These are phyloP conservation scores for Scedosporium aurantiacum DNA, from an alignment of 2,329 filamentous ascomycete species.

Conservation along the genomic window DNA sequence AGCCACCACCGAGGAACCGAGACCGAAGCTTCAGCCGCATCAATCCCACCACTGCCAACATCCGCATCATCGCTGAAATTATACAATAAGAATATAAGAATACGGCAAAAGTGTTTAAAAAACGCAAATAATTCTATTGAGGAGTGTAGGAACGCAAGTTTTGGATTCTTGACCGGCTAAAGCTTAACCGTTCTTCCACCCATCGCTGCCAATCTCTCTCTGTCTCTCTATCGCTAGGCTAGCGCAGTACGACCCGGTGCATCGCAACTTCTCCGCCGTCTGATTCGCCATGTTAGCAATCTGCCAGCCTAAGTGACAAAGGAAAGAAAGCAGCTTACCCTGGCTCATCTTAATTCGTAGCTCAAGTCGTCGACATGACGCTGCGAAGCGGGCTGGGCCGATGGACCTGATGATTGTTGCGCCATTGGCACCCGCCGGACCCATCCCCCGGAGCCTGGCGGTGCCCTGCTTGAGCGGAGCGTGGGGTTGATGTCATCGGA, in stretches of 20 bases:
- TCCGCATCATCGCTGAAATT: not conserved
- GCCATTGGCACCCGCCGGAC: conserved; percentile 19
- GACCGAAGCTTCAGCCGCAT: not conserved
- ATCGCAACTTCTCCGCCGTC: not conserved
- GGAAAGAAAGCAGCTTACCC: not conserved
- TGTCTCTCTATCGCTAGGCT: not conserved
- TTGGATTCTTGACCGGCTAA: not conserved
- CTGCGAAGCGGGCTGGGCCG: conserved; percentile 58
- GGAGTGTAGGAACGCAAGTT: not conserved
- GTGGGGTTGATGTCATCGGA: conserved; percentile 26
- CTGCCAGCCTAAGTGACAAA: not conserved
- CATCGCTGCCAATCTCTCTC: not conserved
- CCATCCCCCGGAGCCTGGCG: not conserved
- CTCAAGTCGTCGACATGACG: conserved; percentile 54
- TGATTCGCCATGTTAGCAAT: not conserved
- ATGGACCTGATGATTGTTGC: conserved; percentile 38
- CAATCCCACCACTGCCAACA: not conserved
- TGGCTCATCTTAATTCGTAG: conserved; percentile 10
- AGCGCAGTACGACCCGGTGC: not conserved
- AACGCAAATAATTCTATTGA: not conserved
- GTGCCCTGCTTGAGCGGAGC: conserved; percentile 26
- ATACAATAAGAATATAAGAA: not conserved
- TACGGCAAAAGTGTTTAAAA: not conserved
- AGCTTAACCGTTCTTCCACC: not conserved
- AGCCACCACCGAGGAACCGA: not conserved